A percentile compares a stretch with the other conserved stretches of the same genome.
phyloP scores from a whole-genome alignment of 108 stramenopile species.

The Asterionellopsis glacialis region DNA sequence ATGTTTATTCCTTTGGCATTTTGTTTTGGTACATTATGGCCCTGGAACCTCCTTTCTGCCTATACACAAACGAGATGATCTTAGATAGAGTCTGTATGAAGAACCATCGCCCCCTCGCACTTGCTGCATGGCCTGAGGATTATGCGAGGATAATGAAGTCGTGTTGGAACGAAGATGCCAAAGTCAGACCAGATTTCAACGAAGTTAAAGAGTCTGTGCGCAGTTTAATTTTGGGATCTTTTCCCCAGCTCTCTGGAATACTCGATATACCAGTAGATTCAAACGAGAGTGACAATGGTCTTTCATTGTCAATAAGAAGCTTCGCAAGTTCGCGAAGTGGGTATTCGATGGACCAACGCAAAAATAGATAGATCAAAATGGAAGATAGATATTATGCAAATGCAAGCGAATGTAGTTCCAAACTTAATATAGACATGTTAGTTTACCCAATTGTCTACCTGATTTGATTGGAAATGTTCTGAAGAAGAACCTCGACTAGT shows the following conservation, averaged over 20 bases:
- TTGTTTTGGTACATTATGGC: constrained; percentile 66
- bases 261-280: no score
- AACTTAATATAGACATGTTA: no score
- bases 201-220: constrained; percentile 27
- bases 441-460: no score
- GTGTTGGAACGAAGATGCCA: constrained; percentile 49
- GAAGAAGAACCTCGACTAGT: no score
- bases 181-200: constrained; percentile 49
- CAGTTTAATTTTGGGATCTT: not conserved
- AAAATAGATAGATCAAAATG: no score
- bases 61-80: constrained; percentile 36
- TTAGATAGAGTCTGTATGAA: constrained; percentile 47
- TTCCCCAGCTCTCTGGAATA: not conserved
- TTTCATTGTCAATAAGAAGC: no score
- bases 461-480: no score
- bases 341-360: no score
- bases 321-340: no score
- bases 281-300: no score
- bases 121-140: constrained; percentile 55
- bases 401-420: no score
- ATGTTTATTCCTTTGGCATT: constrained; percentile 72
- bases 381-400: no score
- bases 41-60: constrained; percentile 64
- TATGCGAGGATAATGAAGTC: constrained; percentile 47
- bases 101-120: constrained; percentile 47